These are phyloP conservation scores for Ceratobasidium sp. DNA, from an alignment of 1,284 basidiomycete genomes.

Conservation along the genomic window DNA sequence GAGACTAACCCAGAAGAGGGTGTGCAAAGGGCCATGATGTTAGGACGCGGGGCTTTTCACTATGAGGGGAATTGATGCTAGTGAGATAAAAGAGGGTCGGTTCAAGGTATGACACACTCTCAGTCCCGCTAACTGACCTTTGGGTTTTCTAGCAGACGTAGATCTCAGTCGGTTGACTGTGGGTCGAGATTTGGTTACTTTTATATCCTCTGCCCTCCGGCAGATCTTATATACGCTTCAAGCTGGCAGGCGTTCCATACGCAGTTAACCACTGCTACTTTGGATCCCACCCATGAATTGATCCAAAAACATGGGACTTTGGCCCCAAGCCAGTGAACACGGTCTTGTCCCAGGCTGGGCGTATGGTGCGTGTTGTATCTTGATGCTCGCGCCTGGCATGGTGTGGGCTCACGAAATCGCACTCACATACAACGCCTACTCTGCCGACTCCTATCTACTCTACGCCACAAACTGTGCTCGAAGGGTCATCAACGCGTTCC, in stretches of 20 bases:
- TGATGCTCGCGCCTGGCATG: neutral
- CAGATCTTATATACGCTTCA: too few species aligned
- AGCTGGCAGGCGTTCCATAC: neutral
- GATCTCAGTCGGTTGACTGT: neutral
- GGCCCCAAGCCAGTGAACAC: neutral
- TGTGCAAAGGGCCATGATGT: slow-evolving; percentile 21
- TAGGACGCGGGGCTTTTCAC: slow-evolving; percentile 12
- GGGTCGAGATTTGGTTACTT: neutral
- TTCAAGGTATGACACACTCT: neutral
- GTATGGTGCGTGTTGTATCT: neutral
- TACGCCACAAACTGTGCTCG: neutral
- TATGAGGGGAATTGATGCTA: neutral
- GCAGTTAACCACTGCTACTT: neutral
- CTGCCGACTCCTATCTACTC: neutral
- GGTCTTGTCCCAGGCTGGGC: neutral
- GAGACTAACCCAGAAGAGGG: neutral
- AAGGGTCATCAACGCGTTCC: too few species aligned
- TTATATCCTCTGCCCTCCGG: too few species aligned
- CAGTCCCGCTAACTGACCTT: slow-evolving; percentile 4
- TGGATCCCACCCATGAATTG: neutral
- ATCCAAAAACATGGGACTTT: neutral
- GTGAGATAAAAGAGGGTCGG: neutral
- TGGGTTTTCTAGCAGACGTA: too few species aligned
- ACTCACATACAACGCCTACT: too few species aligned
- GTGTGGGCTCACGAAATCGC: too few species aligned